phyloP scores from a whole-genome alignment of 106 monocot genomes.

The Dioscorea dumetorum region DNA sequence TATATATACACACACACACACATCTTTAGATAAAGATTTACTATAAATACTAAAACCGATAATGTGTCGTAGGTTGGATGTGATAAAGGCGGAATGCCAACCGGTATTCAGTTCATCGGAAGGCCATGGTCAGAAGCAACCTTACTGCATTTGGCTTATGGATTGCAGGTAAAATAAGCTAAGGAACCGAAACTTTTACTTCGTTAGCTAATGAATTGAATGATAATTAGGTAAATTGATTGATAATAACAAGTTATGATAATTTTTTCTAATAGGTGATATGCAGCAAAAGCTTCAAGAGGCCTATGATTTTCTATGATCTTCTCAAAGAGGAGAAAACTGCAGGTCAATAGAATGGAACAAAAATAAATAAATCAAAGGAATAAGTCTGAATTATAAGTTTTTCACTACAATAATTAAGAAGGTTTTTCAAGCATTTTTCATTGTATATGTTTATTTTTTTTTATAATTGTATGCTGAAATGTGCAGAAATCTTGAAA shows the following conservation, averaged over 20 bases:
- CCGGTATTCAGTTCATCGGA: conserved; percentile 94
- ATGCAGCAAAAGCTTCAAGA: conserved; percentile 48
- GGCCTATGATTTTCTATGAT: conserved; percentile 69
- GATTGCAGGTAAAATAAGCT: conserved; percentile 52
- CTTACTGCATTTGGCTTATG: conserved; percentile 75
- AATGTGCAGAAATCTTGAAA: background rate
- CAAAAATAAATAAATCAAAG: too few relatives aligned
- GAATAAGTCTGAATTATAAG: background rate
- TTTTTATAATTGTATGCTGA: background rate
- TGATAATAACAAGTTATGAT: background rate
- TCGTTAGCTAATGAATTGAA: too few relatives aligned
- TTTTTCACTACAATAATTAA: too few relatives aligned
- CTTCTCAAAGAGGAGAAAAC: conserved; percentile 42
- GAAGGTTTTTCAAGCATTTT: background rate
- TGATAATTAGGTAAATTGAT: background rate
- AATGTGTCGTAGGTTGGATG: conserved; percentile 51
- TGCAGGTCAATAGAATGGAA: too few relatives aligned
- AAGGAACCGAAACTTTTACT: background rate
- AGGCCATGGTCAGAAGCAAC: conserved; percentile 93
- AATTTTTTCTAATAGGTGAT: conserved; percentile 30
- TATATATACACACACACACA: too few relatives aligned
- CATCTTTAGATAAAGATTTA: background rate
- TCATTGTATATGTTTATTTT: background rate
- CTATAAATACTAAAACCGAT: background rate
- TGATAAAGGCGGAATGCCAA: conserved; percentile 63